These are phyloP conservation scores for Globisporangium spinosum DNA, from an alignment of 352 stramenopile species.

Conservation along the genomic window DNA sequence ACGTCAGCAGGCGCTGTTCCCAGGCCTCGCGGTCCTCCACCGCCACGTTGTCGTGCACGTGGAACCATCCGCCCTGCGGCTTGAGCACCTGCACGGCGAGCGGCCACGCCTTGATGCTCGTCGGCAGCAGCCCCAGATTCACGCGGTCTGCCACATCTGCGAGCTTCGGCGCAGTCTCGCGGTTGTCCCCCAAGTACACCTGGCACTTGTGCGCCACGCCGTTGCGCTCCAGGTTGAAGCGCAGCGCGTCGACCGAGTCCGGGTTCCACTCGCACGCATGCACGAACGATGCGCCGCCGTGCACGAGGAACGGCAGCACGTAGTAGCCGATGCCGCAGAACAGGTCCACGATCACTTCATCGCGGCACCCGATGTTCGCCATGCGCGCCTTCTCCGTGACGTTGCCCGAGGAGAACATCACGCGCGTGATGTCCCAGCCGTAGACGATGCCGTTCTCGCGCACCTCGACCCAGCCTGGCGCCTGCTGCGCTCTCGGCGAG, in stretches of 20 bases:
- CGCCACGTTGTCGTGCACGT: conserved; percentile 95
- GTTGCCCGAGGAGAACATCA: conserved; percentile 98
- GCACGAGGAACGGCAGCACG: conserved; percentile 92
- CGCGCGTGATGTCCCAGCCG: conserved; percentile 92
- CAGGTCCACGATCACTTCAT: conserved; percentile 93
- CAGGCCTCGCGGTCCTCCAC: conserved; percentile 78
- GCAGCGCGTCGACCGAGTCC: conserved; percentile 87
- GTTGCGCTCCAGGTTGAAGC: conserved; percentile 92
- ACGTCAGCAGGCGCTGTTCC: conserved; percentile 57
- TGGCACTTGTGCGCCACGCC: conserved; percentile 74
- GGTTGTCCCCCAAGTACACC: conserved; percentile 90
- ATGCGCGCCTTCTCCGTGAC: conserved; percentile 96
- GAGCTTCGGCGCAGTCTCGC: conserved; percentile 63
- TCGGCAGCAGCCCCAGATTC: conserved; percentile 93
- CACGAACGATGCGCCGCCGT: conserved; percentile 87
- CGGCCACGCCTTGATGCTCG: conserved; percentile 92
- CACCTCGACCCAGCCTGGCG: conserved; percentile 78
- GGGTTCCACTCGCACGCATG: conserved; percentile 96
- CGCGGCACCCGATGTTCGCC: conserved; percentile 73
- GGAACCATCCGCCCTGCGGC: conserved; percentile 87
- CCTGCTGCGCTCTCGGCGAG: conserved; percentile 30
- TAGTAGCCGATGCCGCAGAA: conserved; percentile 99
- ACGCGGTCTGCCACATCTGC: conserved; percentile 89
- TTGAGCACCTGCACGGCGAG: conserved; percentile 91
- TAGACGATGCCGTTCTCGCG: conserved; percentile 94